A percentile compares a stretch with the other conserved stretches of the same genome.
These are phyloP conservation scores for Kazachstania bromeliacearum DNA, from an alignment of 805 yeast genomes.

Conservation along the genomic window DNA sequence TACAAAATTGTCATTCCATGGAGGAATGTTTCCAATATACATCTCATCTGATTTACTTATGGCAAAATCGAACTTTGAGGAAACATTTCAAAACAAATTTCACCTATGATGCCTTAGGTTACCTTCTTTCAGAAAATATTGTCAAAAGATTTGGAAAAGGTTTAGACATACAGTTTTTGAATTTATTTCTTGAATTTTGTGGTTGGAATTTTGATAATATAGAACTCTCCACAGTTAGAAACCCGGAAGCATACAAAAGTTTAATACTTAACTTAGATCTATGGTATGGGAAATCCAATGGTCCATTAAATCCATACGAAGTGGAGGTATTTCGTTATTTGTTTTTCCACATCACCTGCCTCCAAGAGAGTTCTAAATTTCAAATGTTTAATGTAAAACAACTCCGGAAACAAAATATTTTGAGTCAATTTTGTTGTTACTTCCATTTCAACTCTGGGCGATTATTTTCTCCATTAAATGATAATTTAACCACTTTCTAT, in stretches of 20 bases:
- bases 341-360: slow-evolving; percentile 47
- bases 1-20: slow-evolving; percentile 9
- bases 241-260: slow-evolving; percentile 46
- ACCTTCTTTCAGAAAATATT: slow-evolving; percentile 10
- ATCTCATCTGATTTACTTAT: slow-evolving; percentile 14
- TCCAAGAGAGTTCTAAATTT: slow-evolving; percentile 45
- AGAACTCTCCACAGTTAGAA: slow-evolving; percentile 46
- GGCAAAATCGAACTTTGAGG: slow-evolving; percentile 10
- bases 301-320: not conserved
- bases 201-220: slow-evolving; percentile 50
- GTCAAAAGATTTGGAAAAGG: slow-evolving; percentile 15
- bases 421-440: slow-evolving; percentile 27
- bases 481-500: slow-evolving; percentile 13
- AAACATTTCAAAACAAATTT: slow-evolving; percentile 13
- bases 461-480: slow-evolving; percentile 13
- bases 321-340: slow-evolving; percentile 42
- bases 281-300: slow-evolving; percentile 32
- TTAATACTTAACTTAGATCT: slow-evolving; percentile 56
- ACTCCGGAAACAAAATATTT: slow-evolving; percentile 42
- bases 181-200: slow-evolving; percentile 39
- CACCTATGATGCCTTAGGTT: slow-evolving; percentile 18
- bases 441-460: slow-evolving; percentile 29
- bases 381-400: slow-evolving; percentile 42
- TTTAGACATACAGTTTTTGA: slow-evolving; percentile 37
- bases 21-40: slow-evolving; percentile 10